These are phyloP conservation scores for Myochromella boudieri DNA, from an alignment of 768 basidiomycete species.

Conservation along the genomic window DNA sequence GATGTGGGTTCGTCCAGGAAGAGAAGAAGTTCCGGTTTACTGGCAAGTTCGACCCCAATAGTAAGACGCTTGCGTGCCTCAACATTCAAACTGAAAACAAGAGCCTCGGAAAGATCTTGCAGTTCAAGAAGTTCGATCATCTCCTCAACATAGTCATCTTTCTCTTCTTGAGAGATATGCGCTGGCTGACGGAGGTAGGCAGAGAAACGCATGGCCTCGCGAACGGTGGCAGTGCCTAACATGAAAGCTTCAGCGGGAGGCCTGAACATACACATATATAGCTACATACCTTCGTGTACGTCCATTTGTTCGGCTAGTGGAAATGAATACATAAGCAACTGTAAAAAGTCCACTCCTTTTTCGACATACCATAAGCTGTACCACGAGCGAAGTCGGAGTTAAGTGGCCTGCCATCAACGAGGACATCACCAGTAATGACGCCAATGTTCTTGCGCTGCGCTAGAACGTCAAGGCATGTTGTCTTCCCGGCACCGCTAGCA, in stretches of 20 bases:
- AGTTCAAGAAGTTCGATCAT: conserved; percentile 84
- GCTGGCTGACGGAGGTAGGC: conserved; percentile 82
- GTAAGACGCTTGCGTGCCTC: conserved; percentile 84
- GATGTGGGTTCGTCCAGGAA: conserved; percentile 59
- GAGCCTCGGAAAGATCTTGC: conserved; percentile 79
- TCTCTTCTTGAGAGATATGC: conserved; percentile 65
- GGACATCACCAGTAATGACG: conserved; percentile 58
- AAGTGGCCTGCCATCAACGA: conserved; percentile 66
- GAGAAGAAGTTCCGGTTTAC: conserved; percentile 77
- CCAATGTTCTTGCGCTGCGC: conserved; percentile 75
- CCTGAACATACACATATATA: not conserved
- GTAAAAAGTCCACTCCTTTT: conserved; percentile 21
- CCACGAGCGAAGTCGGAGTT: conserved; percentile 56
- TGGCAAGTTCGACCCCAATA: conserved; percentile 89
- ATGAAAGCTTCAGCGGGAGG: not conserved
- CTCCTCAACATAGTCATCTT: conserved; percentile 78
- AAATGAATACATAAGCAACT: conserved; percentile 21
- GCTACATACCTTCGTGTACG: conserved; percentile 59
- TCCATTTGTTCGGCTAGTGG: conserved; percentile 77
- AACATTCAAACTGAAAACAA: conserved; percentile 67
- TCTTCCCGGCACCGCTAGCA: conserved; percentile 79
- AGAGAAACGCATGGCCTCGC: conserved; percentile 84
- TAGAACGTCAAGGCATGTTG: conserved; percentile 73
- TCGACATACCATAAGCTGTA: conserved; percentile 69
- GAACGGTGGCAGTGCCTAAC: conserved; percentile 67